phyloP scores from a whole-genome alignment of 306 rosid species.

The Quercus agrifolia region DNA sequence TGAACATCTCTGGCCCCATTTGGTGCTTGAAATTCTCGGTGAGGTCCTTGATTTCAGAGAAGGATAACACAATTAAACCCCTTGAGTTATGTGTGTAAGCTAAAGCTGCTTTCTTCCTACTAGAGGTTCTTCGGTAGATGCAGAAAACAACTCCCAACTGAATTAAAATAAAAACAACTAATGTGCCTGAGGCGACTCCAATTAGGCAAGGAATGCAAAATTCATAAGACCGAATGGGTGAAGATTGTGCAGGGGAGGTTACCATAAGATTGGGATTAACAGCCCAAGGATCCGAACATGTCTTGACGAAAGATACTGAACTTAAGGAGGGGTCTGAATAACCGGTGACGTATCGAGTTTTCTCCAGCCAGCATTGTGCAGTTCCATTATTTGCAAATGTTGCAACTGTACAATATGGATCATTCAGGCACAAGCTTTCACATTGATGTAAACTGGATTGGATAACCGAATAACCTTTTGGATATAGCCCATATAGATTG shows the following conservation, averaged over 20 bases:
- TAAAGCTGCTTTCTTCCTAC: conserved; percentile 28
- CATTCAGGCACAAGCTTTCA: conserved; percentile 49
- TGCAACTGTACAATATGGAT: conserved; percentile 51
- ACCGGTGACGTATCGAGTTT: conserved; percentile 56
- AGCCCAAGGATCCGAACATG: conserved; percentile 66
- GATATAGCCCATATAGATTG: conserved; percentile 60
- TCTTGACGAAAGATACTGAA: conserved; percentile 61
- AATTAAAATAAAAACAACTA: conserved; percentile 34
- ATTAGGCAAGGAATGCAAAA: conserved; percentile 52
- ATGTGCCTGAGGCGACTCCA: conserved; percentile 61
- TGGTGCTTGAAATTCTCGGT: conserved; percentile 51
- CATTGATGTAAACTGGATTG: conserved; percentile 53
- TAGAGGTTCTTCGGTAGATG: conserved; percentile 41
- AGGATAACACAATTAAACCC: conserved; percentile 51
- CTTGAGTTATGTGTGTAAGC: conserved; percentile 43
- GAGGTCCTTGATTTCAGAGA: conserved; percentile 56
- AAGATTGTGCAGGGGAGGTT: conserved; percentile 20
- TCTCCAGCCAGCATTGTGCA: conserved; percentile 55
- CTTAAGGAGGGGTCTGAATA: conserved; percentile 58
- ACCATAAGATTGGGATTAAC: conserved; percentile 41
- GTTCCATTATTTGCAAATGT: conserved; percentile 69
- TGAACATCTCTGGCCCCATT: conserved; percentile 60
- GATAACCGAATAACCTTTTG: conserved; percentile 43
- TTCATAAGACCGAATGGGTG: conserved; percentile 22
- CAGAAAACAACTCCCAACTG: conserved; percentile 58